Base-by-base conservation (phyloP, 495 filamentous ascomycete genomes). In the Amorphotheca resinae region DNA sequence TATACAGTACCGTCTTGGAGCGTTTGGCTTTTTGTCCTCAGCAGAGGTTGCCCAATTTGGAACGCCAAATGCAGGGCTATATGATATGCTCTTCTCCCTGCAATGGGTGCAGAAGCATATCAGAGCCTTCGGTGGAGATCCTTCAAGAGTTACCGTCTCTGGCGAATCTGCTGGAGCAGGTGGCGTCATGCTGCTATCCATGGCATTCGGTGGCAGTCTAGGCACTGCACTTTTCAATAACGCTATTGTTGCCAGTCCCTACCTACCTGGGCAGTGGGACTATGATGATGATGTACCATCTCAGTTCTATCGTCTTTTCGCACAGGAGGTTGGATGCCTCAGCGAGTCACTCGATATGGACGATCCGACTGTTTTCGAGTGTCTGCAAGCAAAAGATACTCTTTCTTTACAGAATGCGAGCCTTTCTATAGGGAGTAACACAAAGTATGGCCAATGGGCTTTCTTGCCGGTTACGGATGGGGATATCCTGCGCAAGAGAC, bases 71-170 rank as follows among this genome's bases (percentile, higher is more conserved):
- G 71, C 72, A 1, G 82, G 75, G 0, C 64, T 86, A 3, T 59
- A 69, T 22, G 82, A 87, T 53, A 80, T 84, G 55, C 65, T 70
- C 1, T 65, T 79, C 26, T 79, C 77, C 8, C 63, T 87, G 11
- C 54, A 84, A 45, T 86, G 82, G 82, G 72, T 85, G n/a, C 70
- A 82, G 43, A 64, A 75, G 42, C 63, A 85, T 51, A 83, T 86
- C 46, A 57, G 62, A 40, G 62, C 67, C 3, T 86, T 88, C 49
- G 80, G 81, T 4, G 82, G 82, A 11, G 75, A 87, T 54, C 66
- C 74, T 2, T 47, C 53, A 18, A 59, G 67, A 40, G 72, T 87
- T 28, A 89, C 84, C 1, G 67, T 87, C 11, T 66, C 72, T 41
- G 84, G 83, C 11, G 76, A 84, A 44, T 80, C 74, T 5, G 79